A percentile compares a stretch with the other conserved stretches of the same genome.
Evolutionary conservation across 192 early-diverging fungal genomes (phyloP).

Genomic region (Coemansia sp.): DNA sequence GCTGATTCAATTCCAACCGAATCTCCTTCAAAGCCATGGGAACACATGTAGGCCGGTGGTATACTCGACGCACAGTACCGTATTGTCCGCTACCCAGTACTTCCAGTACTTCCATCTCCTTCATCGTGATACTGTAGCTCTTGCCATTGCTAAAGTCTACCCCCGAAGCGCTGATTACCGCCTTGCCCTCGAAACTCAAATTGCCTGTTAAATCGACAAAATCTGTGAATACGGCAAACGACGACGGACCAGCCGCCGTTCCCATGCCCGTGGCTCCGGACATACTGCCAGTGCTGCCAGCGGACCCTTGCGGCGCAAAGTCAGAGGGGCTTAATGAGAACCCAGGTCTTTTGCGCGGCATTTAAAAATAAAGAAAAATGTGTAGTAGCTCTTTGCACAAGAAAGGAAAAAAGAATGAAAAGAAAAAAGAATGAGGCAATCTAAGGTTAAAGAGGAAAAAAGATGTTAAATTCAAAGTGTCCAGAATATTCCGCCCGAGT

Average conservation of each 20-base stretch:
- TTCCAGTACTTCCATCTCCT: constrained; percentile 73
- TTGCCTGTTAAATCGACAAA: constrained; percentile 64
- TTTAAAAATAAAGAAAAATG: constrained; percentile 1
- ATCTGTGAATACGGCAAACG: constrained; percentile 33
- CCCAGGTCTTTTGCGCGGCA: constrained; percentile 51
- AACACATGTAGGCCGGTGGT: constrained; percentile 82
- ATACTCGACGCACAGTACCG: constrained; percentile 90
- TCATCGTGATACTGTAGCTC: constrained; percentile 86
- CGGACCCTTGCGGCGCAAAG: constrained; percentile 18
- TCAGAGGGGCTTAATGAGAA: constrained; percentile 47
- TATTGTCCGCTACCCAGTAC: constrained; percentile 92
- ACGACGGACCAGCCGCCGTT: constrained; percentile 11
- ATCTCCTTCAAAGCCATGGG: constrained; percentile 94
- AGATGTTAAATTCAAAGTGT: too few relatives aligned
- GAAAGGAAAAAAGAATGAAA: constrained; percentile 2
- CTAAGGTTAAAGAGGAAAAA: not conserved
- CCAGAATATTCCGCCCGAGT: too few relatives aligned
- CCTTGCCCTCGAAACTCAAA: constrained; percentile 91
- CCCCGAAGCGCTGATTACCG: constrained; percentile 84
- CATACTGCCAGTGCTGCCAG: constrained; percentile 6
- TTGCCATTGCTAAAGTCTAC: constrained; percentile 91
- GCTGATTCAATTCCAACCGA: constrained; percentile 87
- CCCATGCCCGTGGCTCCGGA: not conserved
- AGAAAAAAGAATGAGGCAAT: constrained; percentile 6
- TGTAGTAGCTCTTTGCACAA: not conserved